Base-by-base conservation (phyloP, 2,329 filamentous ascomycete genomes). In the Fusarium pseudocircinatum region DNA sequence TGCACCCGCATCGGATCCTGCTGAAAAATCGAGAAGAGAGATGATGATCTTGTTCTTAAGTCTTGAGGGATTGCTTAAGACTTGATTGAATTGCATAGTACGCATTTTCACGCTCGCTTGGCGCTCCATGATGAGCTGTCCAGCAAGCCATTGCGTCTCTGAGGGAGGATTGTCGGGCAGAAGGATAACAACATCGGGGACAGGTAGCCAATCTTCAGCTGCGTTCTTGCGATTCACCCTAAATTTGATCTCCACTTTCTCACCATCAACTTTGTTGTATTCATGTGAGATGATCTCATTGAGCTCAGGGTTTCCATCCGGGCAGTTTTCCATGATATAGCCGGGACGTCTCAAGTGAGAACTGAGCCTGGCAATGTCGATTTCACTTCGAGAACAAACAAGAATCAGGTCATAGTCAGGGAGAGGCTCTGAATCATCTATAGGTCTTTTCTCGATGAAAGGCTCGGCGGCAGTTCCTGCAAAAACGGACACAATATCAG, bases 1-100 rank as follows among this genome's bases (percentile, higher is more conserved):
- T 26, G 64, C 61, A 63, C 61, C 43, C 4, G 80, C 58, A 11
- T 79, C 67, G 3, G 63, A 32, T 9, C 74, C 73, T 6, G 72
- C 46, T 6, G 79, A 75, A 28, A 84, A 77, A 50, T 89, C 87
- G 3, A 87, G 76, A 1, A 89, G 80, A 3, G 87, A 86, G 12
- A 90, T 79, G 30, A 85, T 82, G 6, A 83, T 68, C 24, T 77
- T 78, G 37, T 72, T 70, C 13, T 75, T 63, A 13, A 81, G 63
- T 10, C 42, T 56, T 14, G 58, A n/a, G 5, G 73, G 44, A 6
- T 77, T 58, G 4, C 60, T 43, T 11, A 60, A n/a, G 12, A 78
- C 47, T 28, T 76, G 59, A 7, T 40, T 34, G 4, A 69, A 39
- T 12, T 52, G 63, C 36, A 76, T 64, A 4, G 46, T 54, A 2